phyloP scores from a whole-genome alignment of 1,284 basidiomycete species.

The Fomitopsis betulina region DNA sequence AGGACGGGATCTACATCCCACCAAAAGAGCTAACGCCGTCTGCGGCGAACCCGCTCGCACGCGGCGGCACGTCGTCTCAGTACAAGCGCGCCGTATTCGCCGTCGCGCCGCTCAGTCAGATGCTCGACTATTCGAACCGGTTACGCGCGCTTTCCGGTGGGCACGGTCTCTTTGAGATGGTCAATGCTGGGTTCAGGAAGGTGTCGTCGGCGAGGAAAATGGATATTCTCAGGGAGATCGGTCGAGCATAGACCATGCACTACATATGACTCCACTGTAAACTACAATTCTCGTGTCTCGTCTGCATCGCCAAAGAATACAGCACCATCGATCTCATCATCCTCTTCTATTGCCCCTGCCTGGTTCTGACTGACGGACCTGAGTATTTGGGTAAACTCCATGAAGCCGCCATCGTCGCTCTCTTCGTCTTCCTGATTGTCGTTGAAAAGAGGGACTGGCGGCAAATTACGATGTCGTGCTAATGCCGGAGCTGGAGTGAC shows the following conservation, averaged over 20 bases:
- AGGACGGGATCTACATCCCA: conserved; percentile 69
- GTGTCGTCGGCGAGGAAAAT: conserved; percentile 55
- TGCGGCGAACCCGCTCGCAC: conserved; percentile 35
- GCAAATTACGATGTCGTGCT: conserved; percentile 25
- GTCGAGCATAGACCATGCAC: conserved; percentile 43
- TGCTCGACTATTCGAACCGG: conserved; percentile 78
- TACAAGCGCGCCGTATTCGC: conserved; percentile 62
- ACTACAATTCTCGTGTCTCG: conserved; percentile 56
- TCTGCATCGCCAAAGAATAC: conserved; percentile 79
- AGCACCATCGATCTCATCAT: conserved; percentile 69
- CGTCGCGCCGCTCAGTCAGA: conserved; percentile 70
- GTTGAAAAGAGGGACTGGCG: conserved; percentile 42
- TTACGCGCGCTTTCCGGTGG: conserved; percentile 80
- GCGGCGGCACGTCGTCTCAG: conserved; percentile 27
- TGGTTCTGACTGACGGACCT: conserved; percentile 50
- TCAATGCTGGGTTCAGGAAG: conserved; percentile 65
- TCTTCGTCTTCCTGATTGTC: conserved; percentile 32
- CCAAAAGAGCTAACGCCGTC: conserved; percentile 69
- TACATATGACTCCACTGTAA: conserved; percentile 1
- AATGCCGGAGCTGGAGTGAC: conserved; percentile 33
- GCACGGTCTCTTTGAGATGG: conserved; percentile 78
- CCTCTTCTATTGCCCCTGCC: conserved; percentile 57
- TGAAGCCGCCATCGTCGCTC: conserved; percentile 51
- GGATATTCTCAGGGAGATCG: conserved; percentile 74
- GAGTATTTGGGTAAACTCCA: conserved; percentile 71